phyloP scores from a whole-genome alignment of 1,284 basidiomycete genomes.

The Tylopilus sp. region DNA sequence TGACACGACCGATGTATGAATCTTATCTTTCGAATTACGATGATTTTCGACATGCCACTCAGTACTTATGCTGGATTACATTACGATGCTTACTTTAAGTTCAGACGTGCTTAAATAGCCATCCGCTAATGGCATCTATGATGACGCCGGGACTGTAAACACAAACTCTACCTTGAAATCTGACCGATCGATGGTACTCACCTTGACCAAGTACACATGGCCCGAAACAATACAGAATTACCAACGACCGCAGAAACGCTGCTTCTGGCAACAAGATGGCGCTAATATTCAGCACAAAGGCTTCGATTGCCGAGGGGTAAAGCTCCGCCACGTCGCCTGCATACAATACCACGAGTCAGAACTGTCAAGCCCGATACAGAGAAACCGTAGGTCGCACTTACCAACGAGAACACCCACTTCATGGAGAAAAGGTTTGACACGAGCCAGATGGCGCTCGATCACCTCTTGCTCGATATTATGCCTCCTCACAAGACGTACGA shows the following conservation, averaged over 20 bases:
- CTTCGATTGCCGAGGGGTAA: slow-evolving; percentile 13
- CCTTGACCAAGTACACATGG: slow-evolving; percentile 15
- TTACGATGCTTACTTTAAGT: background rate
- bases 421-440: slow-evolving; percentile 1
- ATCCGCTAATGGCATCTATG: slow-evolving; percentile 13
- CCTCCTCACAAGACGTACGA: slow-evolving; percentile 4
- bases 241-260: slow-evolving; percentile 9
- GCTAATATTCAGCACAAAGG: slow-evolving; percentile 9
- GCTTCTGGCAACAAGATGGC: slow-evolving; percentile 12
- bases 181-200: background rate
- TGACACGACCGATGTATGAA: background rate
- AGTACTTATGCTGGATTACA: background rate
- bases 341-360: background rate
- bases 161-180: background rate
- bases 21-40: background rate
- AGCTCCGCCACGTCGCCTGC: slow-evolving; percentile 20
- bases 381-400: background rate
- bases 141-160: background rate
- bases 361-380: background rate
- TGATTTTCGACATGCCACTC: too few species aligned
- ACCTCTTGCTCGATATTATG: background rate
- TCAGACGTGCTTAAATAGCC: slow-evolving; percentile 9
- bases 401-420: slow-evolving; percentile 11
- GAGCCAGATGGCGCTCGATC: slow-evolving; percentile 5
- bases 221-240: slow-evolving; percentile 17